A percentile compares a stretch with the other conserved stretches of the same genome.
Conservation (phyloP, 1,139 yeast species). For the Pichia sp. region DNA sequence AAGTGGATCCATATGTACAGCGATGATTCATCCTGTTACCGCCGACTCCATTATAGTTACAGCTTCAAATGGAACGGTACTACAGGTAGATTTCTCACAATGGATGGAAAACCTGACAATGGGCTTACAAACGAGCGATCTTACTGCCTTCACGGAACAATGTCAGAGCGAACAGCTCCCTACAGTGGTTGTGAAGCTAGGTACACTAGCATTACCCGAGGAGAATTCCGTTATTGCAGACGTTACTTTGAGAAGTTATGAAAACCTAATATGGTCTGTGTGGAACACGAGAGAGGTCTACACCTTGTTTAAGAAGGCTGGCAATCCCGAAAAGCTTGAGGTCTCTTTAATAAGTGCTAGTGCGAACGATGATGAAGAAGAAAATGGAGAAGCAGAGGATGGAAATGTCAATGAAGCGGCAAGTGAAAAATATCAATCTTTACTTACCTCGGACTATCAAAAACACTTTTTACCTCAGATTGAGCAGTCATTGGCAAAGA, state of each 20-base stretch:
- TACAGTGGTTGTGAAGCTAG: conserved; percentile 17
- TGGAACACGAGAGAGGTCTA: conserved; percentile 20
- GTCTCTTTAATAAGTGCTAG: conserved; percentile 4
- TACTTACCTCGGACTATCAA: conserved; percentile 5
- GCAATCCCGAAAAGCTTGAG: conserved; percentile 1
- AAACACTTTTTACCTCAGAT: conserved; percentile 10
- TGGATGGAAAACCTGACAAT: conserved; percentile 21
- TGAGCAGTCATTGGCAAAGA: conserved; percentile 5
- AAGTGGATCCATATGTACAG: conserved; percentile 12
- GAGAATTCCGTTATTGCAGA: background rate
- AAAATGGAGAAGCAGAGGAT: background rate
- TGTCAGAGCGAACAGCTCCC: conserved; percentile 14
- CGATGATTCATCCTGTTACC: conserved; percentile 17
- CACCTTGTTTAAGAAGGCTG: conserved; percentile 12
- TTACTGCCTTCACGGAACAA: conserved; percentile 11
- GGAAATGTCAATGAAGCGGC: background rate
- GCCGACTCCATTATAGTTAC: conserved; percentile 16
- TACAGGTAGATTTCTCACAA: conserved; percentile 22
- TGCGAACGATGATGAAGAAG: background rate
- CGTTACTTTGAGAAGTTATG: conserved; percentile 12
- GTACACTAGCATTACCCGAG: conserved; percentile 12
- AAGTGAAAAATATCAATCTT: conserved; percentile 1
- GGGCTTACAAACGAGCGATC: conserved; percentile 16
- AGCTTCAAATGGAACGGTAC: conserved; percentile 14
- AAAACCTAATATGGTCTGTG: conserved; percentile 18